phyloP scores from a whole-genome alignment of 1,139 yeast species.

The Hemisphaericaspora xylanilytica region DNA sequence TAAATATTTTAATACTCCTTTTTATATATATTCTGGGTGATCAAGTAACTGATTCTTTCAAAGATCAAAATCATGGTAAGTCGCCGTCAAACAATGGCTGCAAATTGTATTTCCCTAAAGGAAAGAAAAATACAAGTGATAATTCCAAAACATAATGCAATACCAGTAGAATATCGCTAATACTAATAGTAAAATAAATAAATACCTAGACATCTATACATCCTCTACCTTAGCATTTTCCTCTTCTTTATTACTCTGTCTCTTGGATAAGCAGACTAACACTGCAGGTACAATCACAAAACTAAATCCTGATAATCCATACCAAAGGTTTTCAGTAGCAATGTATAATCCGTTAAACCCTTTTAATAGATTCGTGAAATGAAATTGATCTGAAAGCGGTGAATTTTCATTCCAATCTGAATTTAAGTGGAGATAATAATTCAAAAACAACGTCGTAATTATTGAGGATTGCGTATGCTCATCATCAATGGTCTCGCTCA shows the following conservation, averaged over 20 bases:
- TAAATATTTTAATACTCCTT: too few species aligned
- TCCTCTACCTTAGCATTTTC: not conserved
- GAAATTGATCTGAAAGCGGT: not conserved
- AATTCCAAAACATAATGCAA: too few species aligned
- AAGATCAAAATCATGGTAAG: too few species aligned
- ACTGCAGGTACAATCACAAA: slow-evolving; percentile 25
- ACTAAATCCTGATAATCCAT: slow-evolving; percentile 23
- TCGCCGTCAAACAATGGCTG: too few species aligned
- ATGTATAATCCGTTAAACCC: slow-evolving; percentile 4
- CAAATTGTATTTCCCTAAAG: too few species aligned
- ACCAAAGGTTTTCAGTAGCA: slow-evolving; percentile 17
- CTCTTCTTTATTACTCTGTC: slow-evolving; percentile 1
- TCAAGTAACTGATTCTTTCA: too few species aligned
- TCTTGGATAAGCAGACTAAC: slow-evolving; percentile 3
- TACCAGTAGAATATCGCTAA: too few species aligned
- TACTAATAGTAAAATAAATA: not conserved
- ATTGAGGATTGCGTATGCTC: not conserved
- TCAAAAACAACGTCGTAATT: slow-evolving; percentile 3
- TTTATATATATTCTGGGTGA: too few species aligned
- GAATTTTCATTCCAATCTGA: not conserved
- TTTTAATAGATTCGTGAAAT: not conserved
- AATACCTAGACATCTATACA: not conserved
- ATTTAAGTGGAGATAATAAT: slow-evolving; percentile 1
- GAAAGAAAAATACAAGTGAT: too few species aligned
- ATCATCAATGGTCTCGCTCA: slow-evolving; percentile 7